Evolutionary conservation across 2,329 filamentous ascomycete species (phyloP), one percentile per base, ranked within the genome.

Genomic region (Colletotrichum magnum): DNA sequence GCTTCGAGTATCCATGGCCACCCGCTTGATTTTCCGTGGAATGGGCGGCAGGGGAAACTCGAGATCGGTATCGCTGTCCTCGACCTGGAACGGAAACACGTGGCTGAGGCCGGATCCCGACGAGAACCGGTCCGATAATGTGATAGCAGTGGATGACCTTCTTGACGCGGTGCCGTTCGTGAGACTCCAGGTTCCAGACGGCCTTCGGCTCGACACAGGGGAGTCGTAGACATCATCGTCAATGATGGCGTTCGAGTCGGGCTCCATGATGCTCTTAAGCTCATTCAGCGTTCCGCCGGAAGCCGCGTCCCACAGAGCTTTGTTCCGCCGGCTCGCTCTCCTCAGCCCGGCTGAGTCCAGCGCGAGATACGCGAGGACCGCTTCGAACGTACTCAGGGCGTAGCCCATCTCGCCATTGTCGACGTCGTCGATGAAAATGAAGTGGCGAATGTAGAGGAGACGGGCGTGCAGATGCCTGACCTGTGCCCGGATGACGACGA

Each of bases 381-480:
- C 96, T 79, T 99, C 96, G 69, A 98, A 94, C 0, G 96, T 99
- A 79, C 95, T 98, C 58, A 99, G 81, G 0, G 95, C 95, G 79
- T 99, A 99, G 9, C 96, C 96, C 85, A 97, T 92, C 81, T 99
- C 96, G 57, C 96, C 96, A 70, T 91, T 97, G 73, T 99, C 96
- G 9, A 99, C 94, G 80, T 99, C 96, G 74, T 98, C 96, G 58
- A 97, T 95, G 80, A 97, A 99, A 73, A 98, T 96, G 77, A 98
- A 99, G 76, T 97, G 94, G 51, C 95, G 93, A 87, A 98, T 97
- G 78, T 98, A 99, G n/a, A 93, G 86, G 54, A 99, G 83, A 21
- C 95, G 89, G 3, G 96, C 94, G 75, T 97, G 94, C 9, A 99
- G 85, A 79, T 98, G 92, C 68, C 93, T 90, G 28, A 97, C 90